These are phyloP conservation scores for Echeveria elegans DNA, from an alignment of 164 flowering plant species.

Conservation along the genomic window DNA sequence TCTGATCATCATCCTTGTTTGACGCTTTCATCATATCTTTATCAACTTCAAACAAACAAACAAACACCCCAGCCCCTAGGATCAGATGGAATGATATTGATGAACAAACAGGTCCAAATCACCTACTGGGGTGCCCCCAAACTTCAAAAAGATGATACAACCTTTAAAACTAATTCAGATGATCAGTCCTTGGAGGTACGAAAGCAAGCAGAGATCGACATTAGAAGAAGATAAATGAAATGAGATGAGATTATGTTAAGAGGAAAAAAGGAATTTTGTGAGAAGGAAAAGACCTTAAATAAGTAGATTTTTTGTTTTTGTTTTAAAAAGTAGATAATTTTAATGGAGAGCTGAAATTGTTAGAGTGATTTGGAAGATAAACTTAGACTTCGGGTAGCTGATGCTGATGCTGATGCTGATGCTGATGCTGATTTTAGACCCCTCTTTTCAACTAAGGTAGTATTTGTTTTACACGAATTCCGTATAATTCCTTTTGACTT, in stretches of 20 bases:
- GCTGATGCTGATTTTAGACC: neutral
- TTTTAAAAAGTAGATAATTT: too few species aligned
- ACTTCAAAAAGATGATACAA: slow-evolving; percentile 1
- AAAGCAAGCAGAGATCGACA: neutral
- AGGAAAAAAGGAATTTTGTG: slow-evolving; percentile 1
- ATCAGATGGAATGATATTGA: neutral
- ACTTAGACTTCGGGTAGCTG: neutral
- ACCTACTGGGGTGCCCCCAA: neutral
- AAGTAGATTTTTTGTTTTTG: too few species aligned
- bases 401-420: neutral
- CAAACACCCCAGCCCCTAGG: neutral
- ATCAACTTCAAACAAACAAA: neutral
- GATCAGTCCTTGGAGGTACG: too few species aligned
- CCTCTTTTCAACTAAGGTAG: neutral
- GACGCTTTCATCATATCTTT: neutral
- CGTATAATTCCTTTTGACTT: neutral
- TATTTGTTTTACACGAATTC: neutral
- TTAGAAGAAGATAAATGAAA: neutral
- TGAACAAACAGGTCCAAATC: neutral
- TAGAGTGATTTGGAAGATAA: neutral
- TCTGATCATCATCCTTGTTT: slow-evolving; percentile 19
- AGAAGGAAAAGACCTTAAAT: neutral
- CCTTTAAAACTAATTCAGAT: neutral
- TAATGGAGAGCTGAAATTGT: too few species aligned
- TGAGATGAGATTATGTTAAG: neutral